These are phyloP conservation scores for Cucumis cinereus DNA, from an alignment of 306 rosid species.

Conservation along the genomic window DNA sequence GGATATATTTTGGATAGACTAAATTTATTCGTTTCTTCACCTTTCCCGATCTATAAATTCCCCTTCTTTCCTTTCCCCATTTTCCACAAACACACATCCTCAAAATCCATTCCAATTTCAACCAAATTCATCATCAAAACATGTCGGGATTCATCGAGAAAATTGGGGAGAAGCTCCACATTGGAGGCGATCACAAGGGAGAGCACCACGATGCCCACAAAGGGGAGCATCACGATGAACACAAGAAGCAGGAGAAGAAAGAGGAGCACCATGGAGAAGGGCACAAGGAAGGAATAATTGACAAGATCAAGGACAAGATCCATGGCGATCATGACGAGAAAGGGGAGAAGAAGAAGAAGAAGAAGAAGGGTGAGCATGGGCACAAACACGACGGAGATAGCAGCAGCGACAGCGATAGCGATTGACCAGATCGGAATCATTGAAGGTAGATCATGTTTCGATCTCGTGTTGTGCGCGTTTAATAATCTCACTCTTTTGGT, in stretches of 20 bases:
- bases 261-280: background rate
- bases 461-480: too few species aligned
- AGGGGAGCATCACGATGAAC: background rate
- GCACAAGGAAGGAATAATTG: background rate
- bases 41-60: background rate
- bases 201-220: background rate
- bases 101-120: background rate
- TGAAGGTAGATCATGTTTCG: too few species aligned
- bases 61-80: background rate
- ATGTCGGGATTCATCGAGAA: slow-evolving; percentile 1
- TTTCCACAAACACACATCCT: background rate
- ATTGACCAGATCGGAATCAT: background rate
- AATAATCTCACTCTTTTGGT: too few species aligned
- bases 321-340: background rate
- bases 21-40: background rate
- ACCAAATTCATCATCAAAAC: background rate
- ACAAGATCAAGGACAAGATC: slow-evolving; percentile 8
- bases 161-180: background rate
- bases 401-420: slow-evolving; percentile 7
- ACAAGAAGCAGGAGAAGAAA: background rate
- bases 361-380: background rate
- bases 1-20: background rate
- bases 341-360: background rate
- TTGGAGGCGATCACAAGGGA: background rate
- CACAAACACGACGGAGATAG: background rate